Evolutionary conservation across 441 rosid genomes (phyloP).

Genomic region (Syzygium syzygioides): DNA sequence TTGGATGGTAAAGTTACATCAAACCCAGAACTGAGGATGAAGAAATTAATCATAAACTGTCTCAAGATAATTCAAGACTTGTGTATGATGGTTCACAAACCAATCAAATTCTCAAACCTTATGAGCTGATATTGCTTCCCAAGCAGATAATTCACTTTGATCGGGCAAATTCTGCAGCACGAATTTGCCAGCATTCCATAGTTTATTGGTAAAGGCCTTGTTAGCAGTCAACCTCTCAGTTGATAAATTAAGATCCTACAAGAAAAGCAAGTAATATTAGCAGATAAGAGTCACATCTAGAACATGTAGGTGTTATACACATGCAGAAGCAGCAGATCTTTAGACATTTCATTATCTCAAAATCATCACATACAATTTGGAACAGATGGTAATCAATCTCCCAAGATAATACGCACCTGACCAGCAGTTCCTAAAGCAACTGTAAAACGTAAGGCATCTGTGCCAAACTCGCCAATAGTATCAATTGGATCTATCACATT

Average conservation of each 20-base stretch:
- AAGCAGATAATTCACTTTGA: conserved; percentile 56
- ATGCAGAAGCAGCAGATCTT: conserved; percentile 2
- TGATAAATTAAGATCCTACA: conserved; percentile 90
- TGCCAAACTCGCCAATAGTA: conserved; percentile 88
- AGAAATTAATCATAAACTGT: background rate
- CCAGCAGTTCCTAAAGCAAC: conserved; percentile 97
- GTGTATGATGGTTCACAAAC: background rate
- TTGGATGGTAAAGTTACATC: background rate
- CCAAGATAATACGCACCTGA: conserved; percentile 54
- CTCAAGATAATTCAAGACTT: background rate
- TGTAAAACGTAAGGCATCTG: conserved; percentile 92
- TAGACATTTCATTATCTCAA: background rate
- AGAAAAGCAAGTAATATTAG: conserved; percentile 12
- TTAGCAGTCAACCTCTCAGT: conserved; percentile 90
- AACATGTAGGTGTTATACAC: conserved; percentile 2
- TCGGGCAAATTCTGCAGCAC: conserved; percentile 76
- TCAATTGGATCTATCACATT: conserved; percentile 93
- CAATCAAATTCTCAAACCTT: conserved; percentile 33
- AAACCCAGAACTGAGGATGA: background rate
- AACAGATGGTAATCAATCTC: background rate
- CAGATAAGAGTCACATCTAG: conserved; percentile 12
- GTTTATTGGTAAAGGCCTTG: conserved; percentile 92
- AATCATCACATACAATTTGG: background rate
- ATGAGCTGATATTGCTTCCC: conserved; percentile 56
- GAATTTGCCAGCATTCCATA: conserved; percentile 99